Conservation (phyloP, 306 rosid genomes). For the Lathyrus sativus region DNA sequence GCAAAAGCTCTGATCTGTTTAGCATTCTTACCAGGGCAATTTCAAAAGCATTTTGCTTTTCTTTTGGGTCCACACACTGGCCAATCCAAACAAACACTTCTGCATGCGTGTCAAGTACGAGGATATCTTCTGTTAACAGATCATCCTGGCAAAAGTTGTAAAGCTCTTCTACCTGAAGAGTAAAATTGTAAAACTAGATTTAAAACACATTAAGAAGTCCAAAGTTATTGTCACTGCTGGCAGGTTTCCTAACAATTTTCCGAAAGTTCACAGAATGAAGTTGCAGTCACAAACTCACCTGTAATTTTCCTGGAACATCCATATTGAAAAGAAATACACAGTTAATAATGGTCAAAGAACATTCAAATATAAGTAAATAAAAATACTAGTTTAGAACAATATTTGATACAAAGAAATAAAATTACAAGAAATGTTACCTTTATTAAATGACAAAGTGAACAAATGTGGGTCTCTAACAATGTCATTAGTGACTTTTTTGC, state of each 20-base stretch:
- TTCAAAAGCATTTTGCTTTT: conserved; percentile 85
- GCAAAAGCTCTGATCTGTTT: conserved; percentile 18
- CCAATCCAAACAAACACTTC: conserved; percentile 99
- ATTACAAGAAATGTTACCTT: conserved; percentile 58
- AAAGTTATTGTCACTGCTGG: conserved; percentile 23
- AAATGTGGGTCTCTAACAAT: conserved; percentile 86
- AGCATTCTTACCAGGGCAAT: conserved; percentile 69
- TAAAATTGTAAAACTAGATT: conserved; percentile 34
- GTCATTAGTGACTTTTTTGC: conserved; percentile 69
- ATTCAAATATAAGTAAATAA: conserved; percentile 38
- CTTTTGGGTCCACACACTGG: conserved; percentile 81
- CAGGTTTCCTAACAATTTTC: conserved; percentile 31
- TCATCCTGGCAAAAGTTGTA: conserved; percentile 94
- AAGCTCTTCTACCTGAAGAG: conserved; percentile 80
- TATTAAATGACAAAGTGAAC: conserved; percentile 69
- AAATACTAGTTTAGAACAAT: conserved; percentile 4
- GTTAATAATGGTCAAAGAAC: conserved; percentile 52
- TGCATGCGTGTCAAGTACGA: conserved; percentile 93
- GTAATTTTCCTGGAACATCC: conserved; percentile 80
- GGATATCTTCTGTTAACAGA: conserved; percentile 87
- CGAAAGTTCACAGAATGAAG: conserved; percentile 35
- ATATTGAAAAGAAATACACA: conserved; percentile 42
- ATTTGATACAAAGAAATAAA: not conserved
- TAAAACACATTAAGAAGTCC: conserved; percentile 32
- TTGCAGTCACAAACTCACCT: conserved; percentile 67